A percentile compares a stretch with the other conserved stretches of the same genome.
These are phyloP conservation scores for Populus nigra DNA, from an alignment of 345 rosid species.

Conservation along the genomic window DNA sequence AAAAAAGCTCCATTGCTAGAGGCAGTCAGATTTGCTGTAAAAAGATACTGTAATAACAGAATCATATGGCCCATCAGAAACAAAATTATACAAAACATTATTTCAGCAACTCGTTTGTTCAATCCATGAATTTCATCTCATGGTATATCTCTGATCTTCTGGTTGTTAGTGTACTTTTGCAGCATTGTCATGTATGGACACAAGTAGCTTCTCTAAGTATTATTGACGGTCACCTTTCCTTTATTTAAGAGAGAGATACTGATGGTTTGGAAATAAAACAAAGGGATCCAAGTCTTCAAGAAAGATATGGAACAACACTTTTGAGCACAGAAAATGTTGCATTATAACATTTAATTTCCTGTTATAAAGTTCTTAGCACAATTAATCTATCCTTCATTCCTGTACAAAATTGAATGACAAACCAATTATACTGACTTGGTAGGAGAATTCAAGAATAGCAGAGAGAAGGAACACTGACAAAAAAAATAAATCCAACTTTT, in stretches of 20 bases:
- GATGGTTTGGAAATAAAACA: background rate
- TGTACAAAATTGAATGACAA: background rate
- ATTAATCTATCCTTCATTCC: background rate
- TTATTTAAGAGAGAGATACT: no score
- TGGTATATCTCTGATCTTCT: background rate
- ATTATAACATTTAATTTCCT: background rate
- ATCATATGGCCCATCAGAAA: background rate
- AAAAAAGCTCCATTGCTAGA: slow-evolving; percentile 16
- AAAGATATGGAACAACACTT: background rate
- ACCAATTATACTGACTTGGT: background rate
- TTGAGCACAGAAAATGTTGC: background rate
- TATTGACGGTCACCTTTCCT: background rate
- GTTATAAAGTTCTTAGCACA: background rate
- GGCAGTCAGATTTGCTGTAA: slow-evolving; percentile 4
- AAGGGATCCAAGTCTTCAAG: background rate
- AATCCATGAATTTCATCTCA: background rate
- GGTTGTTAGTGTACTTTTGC: background rate
- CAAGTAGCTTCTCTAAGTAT: background rate
- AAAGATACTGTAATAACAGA: slow-evolving; percentile 2
- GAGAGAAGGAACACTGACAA: background rate
- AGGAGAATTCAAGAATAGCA: background rate
- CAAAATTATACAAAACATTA: background rate
- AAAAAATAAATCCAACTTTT: background rate
- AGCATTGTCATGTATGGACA: background rate
- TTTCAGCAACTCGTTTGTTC: background rate